These are phyloP conservation scores for Eucalyptus cloeziana DNA, from an alignment of 345 rosid genomes.

Conservation along the genomic window DNA sequence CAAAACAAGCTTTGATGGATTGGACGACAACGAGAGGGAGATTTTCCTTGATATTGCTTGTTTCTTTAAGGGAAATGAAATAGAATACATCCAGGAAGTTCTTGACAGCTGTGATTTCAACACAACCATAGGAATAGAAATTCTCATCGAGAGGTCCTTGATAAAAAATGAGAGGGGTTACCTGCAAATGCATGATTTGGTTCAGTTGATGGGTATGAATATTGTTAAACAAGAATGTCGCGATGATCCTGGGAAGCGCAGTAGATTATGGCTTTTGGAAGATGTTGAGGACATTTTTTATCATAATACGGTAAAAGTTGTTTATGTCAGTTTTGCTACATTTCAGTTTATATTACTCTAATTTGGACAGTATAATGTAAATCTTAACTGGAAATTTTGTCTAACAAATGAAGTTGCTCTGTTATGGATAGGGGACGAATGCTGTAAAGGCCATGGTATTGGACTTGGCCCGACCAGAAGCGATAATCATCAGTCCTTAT, in stretches of 20 bases:
- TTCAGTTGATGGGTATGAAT: background rate
- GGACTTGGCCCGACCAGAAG: fast-evolving
- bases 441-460: background rate
- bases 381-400: background rate
- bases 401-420: fast-evolving
- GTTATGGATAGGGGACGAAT: fast-evolving
- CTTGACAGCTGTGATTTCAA: fast-evolving
- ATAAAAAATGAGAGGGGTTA: fast-evolving
- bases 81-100: background rate
- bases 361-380: fast-evolving
- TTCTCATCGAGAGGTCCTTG: background rate
- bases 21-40: fast-evolving
- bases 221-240: fast-evolving
- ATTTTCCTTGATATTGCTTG: background rate
- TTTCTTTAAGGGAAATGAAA: background rate
- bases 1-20: background rate
- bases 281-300: fast-evolving
- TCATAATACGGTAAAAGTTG: background rate
- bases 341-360: fast-evolving
- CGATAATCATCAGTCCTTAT: fast-evolving
- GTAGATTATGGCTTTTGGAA: background rate
- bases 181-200: background rate
- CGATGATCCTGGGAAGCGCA: too few species aligned
- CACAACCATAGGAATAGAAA: background rate
- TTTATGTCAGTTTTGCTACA: background rate